Percentiles rank a stretch among this genome's conserved stretches.
Evolutionary conservation across 2,329 filamentous ascomycete genomes (phyloP).

Genomic region (Ceratocystis harringtonii): DNA sequence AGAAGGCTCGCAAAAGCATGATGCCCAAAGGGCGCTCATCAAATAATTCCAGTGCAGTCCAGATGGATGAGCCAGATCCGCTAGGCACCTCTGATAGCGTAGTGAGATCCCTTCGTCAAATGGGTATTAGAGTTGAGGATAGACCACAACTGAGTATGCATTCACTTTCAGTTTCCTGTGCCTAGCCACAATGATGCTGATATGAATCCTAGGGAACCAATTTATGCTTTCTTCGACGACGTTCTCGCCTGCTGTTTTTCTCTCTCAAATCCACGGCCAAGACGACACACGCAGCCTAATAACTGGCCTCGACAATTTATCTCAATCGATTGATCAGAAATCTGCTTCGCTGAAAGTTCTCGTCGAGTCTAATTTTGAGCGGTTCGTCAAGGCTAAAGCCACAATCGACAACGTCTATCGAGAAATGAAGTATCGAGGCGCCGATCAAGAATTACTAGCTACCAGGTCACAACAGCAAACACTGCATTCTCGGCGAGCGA

Average conservation of each 20-base stretch:
- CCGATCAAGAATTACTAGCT: constrained; percentile 34
- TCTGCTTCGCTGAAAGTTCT: constrained; percentile 91
- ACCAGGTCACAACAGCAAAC: constrained; percentile 53
- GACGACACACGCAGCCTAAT: constrained; percentile 72
- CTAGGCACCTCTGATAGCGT: constrained; percentile 81
- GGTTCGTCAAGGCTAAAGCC: constrained; percentile 91
- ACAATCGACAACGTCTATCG: constrained; percentile 98
- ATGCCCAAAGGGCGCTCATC: constrained; percentile 29
- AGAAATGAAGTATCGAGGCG: constrained; percentile 73
- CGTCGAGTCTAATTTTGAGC: constrained; percentile 95
- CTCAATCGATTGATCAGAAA: constrained; percentile 90
- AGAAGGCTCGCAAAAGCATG: constrained; percentile 53
- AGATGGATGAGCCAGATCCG: constrained; percentile 85
- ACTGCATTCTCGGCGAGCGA: constrained; percentile 15
- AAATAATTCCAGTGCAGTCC: constrained; percentile 51
- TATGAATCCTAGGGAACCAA: constrained; percentile 50
- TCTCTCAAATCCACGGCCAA: constrained; percentile 78
- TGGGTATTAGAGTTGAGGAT: constrained; percentile 70
- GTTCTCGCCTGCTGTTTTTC: constrained; percentile 81
- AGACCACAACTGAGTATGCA: constrained; percentile 58
- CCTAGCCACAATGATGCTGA: constrained; percentile 5
- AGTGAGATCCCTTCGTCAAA: constrained; percentile 58
- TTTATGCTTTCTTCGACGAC: constrained; percentile 92
- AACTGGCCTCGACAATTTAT: constrained; percentile 69
- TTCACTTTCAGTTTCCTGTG: constrained; percentile 3